Conservation (phyloP, 192 early-diverging fungal genomes). For the Podila epigama region DNA sequence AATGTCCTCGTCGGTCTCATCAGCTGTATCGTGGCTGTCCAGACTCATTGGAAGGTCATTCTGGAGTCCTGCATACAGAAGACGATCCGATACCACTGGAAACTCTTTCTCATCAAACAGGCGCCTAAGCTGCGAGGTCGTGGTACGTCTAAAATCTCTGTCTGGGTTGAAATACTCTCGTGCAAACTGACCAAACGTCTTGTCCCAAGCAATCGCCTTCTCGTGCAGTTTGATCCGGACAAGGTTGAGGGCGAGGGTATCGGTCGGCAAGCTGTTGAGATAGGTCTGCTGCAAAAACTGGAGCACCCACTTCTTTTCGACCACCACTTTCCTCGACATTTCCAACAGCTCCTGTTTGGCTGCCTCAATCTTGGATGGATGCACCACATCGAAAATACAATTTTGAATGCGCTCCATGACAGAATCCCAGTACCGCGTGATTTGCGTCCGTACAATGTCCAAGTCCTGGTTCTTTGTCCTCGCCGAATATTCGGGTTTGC, state of each 20-base stretch:
- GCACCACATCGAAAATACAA: conserved; percentile 83
- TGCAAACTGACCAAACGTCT: conserved; percentile 82
- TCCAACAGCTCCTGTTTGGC: conserved; percentile 77
- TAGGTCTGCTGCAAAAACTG: conserved; percentile 87
- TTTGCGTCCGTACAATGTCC: conserved; percentile 68
- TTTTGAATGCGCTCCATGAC: conserved; percentile 80
- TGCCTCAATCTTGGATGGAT: conserved; percentile 69
- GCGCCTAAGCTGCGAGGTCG: conserved; percentile 66
- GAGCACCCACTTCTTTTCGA: conserved; percentile 82
- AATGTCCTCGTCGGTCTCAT: conserved; percentile 17
- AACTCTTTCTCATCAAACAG: conserved; percentile 68
- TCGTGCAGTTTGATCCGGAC: conserved; percentile 80
- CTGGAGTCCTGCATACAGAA: conserved; percentile 49
- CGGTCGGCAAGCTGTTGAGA: conserved; percentile 76
- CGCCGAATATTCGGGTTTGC: conserved; percentile 65
- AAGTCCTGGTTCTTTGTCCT: conserved; percentile 81
- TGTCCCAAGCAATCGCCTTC: conserved; percentile 85
- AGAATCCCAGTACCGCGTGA: conserved; percentile 88
- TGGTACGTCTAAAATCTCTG: conserved; percentile 72
- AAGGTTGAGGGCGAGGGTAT: conserved; percentile 82
- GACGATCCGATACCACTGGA: conserved; percentile 45
- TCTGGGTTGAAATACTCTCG: conserved; percentile 85
- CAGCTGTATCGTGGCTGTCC: conserved; percentile 20
- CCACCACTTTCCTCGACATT: conserved; percentile 71
- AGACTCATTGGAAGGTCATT: conserved; percentile 59